Evolutionary conservation across 73 alveolate species (phyloP).

Genomic region (Loxodes magnus): DNA sequence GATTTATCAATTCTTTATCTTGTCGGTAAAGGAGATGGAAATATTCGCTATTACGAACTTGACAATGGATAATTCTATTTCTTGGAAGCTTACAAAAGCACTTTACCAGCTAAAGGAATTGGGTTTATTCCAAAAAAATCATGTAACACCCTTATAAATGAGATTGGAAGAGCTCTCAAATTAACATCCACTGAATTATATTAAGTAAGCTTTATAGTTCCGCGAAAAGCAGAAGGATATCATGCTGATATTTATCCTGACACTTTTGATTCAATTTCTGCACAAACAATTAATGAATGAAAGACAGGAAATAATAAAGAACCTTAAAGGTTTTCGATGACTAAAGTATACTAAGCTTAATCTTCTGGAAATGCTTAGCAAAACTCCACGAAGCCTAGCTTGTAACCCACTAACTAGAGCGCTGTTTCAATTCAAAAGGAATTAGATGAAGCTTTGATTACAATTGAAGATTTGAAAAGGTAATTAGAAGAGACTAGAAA

Average conservation of each 20-base stretch:
- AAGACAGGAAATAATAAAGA: constrained; percentile 45
- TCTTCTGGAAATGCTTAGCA: too few species aligned
- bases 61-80: constrained; percentile 49
- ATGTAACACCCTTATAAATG: constrained; percentile 36
- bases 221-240: constrained; percentile 53
- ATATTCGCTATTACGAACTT: constrained; percentile 52
- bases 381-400: too few species aligned
- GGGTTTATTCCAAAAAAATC: constrained; percentile 66
- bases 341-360: too few species aligned
- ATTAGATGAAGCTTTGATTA: too few species aligned
- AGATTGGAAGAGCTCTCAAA: constrained; percentile 58
- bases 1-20: constrained; percentile 48
- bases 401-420: too few species aligned
- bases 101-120: constrained; percentile 50
- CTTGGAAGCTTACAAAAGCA: constrained; percentile 24
- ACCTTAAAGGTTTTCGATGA: not conserved
- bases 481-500: too few species aligned
- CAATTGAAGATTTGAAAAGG: too few species aligned
- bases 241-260: constrained; percentile 57
- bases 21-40: constrained; percentile 82
- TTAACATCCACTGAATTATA: constrained; percentile 48
- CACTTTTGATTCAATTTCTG: constrained; percentile 41
- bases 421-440: too few species aligned
- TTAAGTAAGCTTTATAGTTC: constrained; percentile 45
- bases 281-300: constrained; percentile 63